phyloP scores from a whole-genome alignment of 106 monocot species.

The Ottelia alismoides region DNA sequence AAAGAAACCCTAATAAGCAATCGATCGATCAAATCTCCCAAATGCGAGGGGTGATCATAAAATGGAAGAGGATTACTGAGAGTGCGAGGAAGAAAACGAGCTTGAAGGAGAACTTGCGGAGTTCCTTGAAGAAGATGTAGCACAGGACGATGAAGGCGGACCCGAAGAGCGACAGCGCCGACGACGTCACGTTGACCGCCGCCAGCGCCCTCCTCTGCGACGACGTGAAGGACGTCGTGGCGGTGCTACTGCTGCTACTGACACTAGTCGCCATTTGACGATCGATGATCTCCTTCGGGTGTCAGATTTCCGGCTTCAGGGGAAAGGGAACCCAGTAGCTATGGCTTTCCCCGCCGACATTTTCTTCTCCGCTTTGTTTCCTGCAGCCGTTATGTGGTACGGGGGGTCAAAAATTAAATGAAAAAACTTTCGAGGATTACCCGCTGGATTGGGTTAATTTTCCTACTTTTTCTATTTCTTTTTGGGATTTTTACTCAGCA shows the following conservation, averaged over 20 bases:
- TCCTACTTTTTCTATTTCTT: no score
- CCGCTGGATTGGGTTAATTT: no score
- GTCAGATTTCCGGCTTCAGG: no score
- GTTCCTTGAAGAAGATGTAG: conserved; percentile 90
- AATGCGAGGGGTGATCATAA: background rate
- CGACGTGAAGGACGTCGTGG: conserved; percentile 21
- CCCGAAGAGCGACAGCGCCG: conserved; percentile 64
- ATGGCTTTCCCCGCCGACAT: no score
- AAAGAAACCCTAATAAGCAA: background rate
- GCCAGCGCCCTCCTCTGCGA: conserved; percentile 34
- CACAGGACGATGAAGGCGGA: conserved; percentile 94
- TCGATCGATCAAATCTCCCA: background rate
- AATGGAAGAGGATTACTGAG: conserved; percentile 35
- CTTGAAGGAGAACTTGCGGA: conserved; percentile 98
- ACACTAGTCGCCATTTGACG: no score
- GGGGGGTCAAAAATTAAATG: no score
- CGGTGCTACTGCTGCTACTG: conserved; percentile 14
- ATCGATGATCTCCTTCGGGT: no score
- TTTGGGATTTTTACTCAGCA: no score
- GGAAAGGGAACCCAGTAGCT: no score
- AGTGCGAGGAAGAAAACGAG: conserved; percentile 98
- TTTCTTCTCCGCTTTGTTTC: no score
- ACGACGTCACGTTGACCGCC: conserved; percentile 51
- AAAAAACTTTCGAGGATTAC: no score
- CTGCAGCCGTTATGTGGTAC: no score